A percentile compares a stretch with the other conserved stretches of the same genome.
phyloP scores from a whole-genome alignment of 1,284 basidiomycete genomes.

The Termitomyces sp. region DNA sequence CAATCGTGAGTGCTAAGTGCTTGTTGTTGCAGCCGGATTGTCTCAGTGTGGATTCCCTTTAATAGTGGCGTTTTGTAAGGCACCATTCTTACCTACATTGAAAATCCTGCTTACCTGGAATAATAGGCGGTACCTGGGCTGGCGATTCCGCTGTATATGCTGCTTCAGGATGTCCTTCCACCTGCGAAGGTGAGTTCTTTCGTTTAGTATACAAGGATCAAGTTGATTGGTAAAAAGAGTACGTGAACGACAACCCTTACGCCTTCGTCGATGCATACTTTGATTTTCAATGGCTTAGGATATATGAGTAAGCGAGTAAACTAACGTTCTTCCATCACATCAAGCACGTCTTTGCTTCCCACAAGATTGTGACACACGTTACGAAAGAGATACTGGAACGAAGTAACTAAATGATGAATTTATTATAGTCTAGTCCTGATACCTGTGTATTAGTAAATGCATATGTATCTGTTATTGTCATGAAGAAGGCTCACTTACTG shows the following conservation, averaged over 20 bases:
- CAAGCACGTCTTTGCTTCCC: not conserved
- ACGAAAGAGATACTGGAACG: no score
- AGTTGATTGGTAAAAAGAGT: slow-evolving; percentile 33
- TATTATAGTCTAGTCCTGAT: not conserved
- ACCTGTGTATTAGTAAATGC: not conserved
- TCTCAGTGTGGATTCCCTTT: not conserved
- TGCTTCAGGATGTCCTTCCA: slow-evolving; percentile 42
- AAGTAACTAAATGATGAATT: not conserved
- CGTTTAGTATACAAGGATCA: not conserved
- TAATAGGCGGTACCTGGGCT: slow-evolving; percentile 55
- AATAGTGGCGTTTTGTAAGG: not conserved
- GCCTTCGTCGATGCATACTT: slow-evolving; percentile 42
- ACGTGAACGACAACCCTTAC: slow-evolving; percentile 55
- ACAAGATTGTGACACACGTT: not conserved
- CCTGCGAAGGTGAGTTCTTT: slow-evolving; percentile 39
- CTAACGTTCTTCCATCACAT: not conserved
- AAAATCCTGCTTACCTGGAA: not conserved
- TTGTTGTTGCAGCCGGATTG: not conserved
- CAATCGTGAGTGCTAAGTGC: slow-evolving; percentile 41
- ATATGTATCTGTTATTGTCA: not conserved
- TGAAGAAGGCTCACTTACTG: not conserved
- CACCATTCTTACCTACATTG: not conserved
- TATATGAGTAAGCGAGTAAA: slow-evolving; percentile 29
- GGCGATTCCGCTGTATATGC: slow-evolving; percentile 37
- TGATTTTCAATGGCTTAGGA: slow-evolving; percentile 48